Percentiles rank a stretch among this genome's conserved stretches.
Evolutionary conservation across 2,329 filamentous ascomycete genomes (phyloP).

Genomic region (Harringtonia lauricola): DNA sequence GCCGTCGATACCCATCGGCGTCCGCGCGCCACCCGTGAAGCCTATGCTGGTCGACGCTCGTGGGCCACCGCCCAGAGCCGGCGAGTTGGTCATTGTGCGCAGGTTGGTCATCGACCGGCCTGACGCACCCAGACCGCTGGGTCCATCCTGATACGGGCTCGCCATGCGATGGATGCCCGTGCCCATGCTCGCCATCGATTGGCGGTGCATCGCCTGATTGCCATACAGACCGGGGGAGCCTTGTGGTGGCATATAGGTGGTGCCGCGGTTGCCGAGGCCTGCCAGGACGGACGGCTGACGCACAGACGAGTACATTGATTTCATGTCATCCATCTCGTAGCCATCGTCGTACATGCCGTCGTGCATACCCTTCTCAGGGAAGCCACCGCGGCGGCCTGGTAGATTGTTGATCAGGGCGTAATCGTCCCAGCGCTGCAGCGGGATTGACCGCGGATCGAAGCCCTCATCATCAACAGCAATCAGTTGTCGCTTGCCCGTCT

Average conservation of each 20-base stretch:
- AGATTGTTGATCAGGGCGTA: constrained; percentile 81
- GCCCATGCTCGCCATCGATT: constrained; percentile 62
- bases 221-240: constrained; percentile 59
- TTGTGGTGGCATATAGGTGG: constrained; percentile 70
- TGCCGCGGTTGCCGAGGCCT: constrained; percentile 61
- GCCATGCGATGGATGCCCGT: constrained; percentile 35
- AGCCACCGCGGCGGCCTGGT: constrained; percentile 74
- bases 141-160: constrained; percentile 48
- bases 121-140: constrained; percentile 17
- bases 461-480: constrained; percentile 74
- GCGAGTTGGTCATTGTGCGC: constrained; percentile 37
- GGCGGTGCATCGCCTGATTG: no score
- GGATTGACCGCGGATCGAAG: constrained; percentile 87
- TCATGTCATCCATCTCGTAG: constrained; percentile 97
- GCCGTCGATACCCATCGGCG: constrained; percentile 29
- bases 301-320: constrained; percentile 88
- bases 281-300: constrained; percentile 80
- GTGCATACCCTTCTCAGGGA: constrained; percentile 29
- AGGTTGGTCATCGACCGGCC: constrained; percentile 53
- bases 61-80: constrained; percentile 24
- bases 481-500: constrained; percentile 85
- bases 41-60: constrained; percentile 36
- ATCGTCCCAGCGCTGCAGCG: constrained; percentile 93
- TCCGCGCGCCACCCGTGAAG: constrained; percentile 33
- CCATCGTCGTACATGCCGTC: constrained; percentile 51